A percentile compares a stretch with the other conserved stretches of the same genome.
Conservation (phyloP, 2,329 filamentous ascomycete species). For the Arthrobotrys megalospora region DNA sequence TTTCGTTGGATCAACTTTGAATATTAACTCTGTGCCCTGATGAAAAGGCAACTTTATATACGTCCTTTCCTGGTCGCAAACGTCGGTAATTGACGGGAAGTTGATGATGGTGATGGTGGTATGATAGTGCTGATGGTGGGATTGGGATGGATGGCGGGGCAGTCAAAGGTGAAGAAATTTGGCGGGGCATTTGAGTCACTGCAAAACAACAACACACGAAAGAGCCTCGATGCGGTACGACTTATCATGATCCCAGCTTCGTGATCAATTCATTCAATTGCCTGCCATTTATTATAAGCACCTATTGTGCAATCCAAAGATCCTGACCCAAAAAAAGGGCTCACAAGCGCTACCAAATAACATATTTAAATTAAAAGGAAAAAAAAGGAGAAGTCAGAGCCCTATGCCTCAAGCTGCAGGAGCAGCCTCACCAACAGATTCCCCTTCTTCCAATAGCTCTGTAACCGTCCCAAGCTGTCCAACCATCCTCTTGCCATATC, state of each 20-base stretch:
- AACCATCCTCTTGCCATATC: conserved; percentile 87
- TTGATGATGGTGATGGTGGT: conserved; percentile 13
- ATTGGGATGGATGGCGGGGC: conserved; percentile 47
- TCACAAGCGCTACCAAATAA: background rate
- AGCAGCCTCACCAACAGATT: conserved; percentile 71
- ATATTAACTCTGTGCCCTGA: background rate
- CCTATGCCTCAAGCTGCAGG: conserved; percentile 64
- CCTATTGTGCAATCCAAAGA: background rate
- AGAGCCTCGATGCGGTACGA: background rate
- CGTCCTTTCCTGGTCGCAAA: background rate
- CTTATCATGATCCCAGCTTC: no score
- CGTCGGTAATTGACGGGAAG: background rate
- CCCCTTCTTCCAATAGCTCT: conserved; percentile 91
- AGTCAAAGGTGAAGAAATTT: conserved; percentile 49
- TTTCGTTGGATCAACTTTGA: conserved; percentile 40
- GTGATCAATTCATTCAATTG: conserved; percentile 5
- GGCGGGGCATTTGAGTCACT: conserved; percentile 60
- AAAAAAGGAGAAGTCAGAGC: conserved; percentile 35
- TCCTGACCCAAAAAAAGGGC: background rate
- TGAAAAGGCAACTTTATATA: background rate
- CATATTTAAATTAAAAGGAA: background rate
- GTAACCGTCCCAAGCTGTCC: conserved; percentile 86
- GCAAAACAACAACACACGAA: conserved; percentile 26
- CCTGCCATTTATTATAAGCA: background rate
- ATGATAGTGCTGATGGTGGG: conserved; percentile 12